Conservation (phyloP, 2,329 filamentous ascomycete species). For the Phyllosticta ampelicida region DNA sequence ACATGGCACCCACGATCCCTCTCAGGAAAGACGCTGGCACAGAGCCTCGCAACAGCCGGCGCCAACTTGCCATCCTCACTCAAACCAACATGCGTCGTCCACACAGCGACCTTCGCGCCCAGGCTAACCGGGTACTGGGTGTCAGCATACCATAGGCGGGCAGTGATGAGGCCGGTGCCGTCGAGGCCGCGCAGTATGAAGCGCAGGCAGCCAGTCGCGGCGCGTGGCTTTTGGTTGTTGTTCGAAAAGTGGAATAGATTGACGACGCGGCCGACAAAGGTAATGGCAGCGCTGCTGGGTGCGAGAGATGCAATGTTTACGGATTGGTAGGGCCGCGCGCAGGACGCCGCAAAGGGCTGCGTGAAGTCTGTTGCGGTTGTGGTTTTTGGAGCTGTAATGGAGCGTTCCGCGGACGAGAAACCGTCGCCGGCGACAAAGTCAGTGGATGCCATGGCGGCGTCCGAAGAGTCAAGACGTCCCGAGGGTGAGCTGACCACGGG, state of each 20-base stretch:
- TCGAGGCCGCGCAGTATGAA: conserved; percentile 42
- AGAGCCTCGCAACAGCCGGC: conserved; percentile 36
- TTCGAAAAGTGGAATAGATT: conserved; percentile 31
- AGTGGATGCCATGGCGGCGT: background rate
- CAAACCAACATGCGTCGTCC: conserved; percentile 46
- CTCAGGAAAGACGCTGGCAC: conserved; percentile 48
- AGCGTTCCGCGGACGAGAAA: conserved; percentile 41
- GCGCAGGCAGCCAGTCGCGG: conserved; percentile 42
- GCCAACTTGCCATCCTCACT: conserved; percentile 32
- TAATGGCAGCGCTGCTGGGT: conserved; percentile 40
- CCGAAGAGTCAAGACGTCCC: background rate
- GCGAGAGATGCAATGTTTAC: conserved; percentile 37
- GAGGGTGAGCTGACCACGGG: background rate
- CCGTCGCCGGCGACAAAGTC: conserved; percentile 35
- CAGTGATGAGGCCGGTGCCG: conserved; percentile 43
- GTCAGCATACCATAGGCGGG: conserved; percentile 43
- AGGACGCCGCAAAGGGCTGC: background rate
- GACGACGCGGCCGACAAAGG: conserved; percentile 45
- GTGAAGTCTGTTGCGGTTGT: background rate
- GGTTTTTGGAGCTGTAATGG: conserved; percentile 25
- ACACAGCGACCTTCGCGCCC: conserved; percentile 46
- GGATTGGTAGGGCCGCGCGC: conserved; percentile 33
- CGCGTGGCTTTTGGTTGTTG: conserved; percentile 28
- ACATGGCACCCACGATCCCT: conserved; percentile 44
- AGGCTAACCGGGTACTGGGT: conserved; percentile 35